Evolutionary conservation across 768 basidiomycete species (phyloP).

Genomic region (Tulasnella sp.): DNA sequence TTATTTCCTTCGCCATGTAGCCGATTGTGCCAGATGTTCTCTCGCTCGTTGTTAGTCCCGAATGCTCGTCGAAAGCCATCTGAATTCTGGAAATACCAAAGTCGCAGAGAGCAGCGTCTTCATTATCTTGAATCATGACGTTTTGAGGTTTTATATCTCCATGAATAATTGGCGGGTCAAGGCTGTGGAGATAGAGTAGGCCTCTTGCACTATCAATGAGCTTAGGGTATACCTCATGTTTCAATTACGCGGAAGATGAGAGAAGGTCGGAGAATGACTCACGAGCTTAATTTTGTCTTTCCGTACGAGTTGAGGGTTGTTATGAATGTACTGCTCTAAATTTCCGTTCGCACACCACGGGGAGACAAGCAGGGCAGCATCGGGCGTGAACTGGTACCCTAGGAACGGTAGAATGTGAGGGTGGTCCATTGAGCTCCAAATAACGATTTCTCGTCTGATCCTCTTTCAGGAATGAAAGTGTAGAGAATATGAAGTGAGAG

Average conservation of each 20-base stretch:
- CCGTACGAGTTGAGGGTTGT: neutral
- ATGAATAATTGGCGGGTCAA: neutral
- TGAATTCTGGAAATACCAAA: neutral
- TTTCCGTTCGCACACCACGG: neutral
- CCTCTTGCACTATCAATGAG: neutral
- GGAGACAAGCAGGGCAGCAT: neutral
- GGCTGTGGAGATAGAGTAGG: neutral
- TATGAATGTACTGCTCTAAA: neutral
- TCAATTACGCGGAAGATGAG: neutral
- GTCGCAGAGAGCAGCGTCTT: neutral
- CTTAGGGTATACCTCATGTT: neutral
- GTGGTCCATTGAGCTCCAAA: neutral
- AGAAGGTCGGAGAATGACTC: neutral
- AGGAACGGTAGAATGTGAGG: neutral
- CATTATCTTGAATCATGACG: neutral
- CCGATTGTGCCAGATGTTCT: no score
- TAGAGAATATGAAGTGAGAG: no score
- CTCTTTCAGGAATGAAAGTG: no score
- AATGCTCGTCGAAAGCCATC: neutral
- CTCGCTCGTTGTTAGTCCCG: neutral
- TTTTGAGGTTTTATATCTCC: neutral
- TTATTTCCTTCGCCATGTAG: no score
- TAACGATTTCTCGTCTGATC: neutral
- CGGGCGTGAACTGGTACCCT: neutral
- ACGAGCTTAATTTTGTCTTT: neutral